phyloP scores from a whole-genome alignment of 257 asterid genomes.

The Gentiana macrophylla region DNA sequence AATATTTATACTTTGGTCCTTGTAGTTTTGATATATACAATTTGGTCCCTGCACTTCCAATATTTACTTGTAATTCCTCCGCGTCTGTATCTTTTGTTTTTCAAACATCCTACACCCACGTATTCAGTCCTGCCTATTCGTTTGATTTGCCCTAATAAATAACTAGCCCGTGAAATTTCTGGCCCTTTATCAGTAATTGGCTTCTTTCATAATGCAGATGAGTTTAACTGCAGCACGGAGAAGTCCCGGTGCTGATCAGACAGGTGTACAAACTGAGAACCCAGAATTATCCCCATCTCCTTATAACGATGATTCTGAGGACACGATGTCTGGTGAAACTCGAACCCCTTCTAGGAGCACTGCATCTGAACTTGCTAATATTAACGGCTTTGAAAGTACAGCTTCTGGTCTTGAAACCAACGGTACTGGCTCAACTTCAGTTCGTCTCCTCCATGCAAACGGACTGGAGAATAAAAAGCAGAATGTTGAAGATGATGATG shows the following conservation, averaged over 20 bases:
- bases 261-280: conserved; percentile 27
- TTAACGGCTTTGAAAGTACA: conserved; percentile 25
- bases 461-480: conserved; percentile 54
- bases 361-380: conserved; percentile 29
- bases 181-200: neutral
- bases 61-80: too few relatives aligned
- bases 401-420: conserved; percentile 26
- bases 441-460: conserved; percentile 30
- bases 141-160: too few relatives aligned
- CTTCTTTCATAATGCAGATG: conserved; percentile 32
- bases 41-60: too few relatives aligned
- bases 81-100: too few relatives aligned
- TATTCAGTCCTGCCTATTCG: too few relatives aligned
- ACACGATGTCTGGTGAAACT: conserved; percentile 43
- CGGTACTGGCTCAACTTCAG: conserved; percentile 21
- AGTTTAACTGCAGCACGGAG: conserved; percentile 61
- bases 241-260: conserved; percentile 33
- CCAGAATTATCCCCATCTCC: conserved; percentile 47
- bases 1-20: too few relatives aligned
- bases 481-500: conserved; percentile 31
- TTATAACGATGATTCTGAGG: conserved; percentile 54
- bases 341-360: conserved; percentile 56
- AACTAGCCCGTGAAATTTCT: too few relatives aligned
- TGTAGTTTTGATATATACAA: too few relatives aligned
- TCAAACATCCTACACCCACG: too few relatives aligned